phyloP scores from a whole-genome alignment of 768 basidiomycete genomes.

The Paxillus involutus region DNA sequence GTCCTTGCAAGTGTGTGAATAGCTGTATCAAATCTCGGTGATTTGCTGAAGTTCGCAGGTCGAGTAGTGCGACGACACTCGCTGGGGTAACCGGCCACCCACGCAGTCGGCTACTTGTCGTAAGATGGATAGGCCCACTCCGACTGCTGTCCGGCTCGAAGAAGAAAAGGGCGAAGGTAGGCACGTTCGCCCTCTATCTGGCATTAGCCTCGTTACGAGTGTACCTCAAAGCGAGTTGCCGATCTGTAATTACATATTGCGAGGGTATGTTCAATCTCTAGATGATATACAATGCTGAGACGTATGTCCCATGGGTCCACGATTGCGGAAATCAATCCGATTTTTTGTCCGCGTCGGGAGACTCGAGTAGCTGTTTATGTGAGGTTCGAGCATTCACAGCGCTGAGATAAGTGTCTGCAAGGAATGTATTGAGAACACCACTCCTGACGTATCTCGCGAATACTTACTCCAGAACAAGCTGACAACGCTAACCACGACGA shows the following conservation, averaged over 20 bases:
- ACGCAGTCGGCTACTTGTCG: background rate
- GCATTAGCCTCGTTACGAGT: background rate
- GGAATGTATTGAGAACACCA: background rate
- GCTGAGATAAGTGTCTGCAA: conserved; percentile 65
- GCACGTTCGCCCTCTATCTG: background rate
- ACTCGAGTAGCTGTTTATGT: background rate
- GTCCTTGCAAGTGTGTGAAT: background rate
- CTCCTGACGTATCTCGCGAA: background rate
- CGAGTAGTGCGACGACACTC: background rate
- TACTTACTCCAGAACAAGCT: conserved; percentile 81
- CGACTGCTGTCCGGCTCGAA: no score
- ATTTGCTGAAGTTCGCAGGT: background rate
- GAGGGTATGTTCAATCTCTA: conserved; percentile 7
- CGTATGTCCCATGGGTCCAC: background rate
- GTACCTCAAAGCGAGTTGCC: background rate
- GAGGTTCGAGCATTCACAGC: conserved; percentile 43
- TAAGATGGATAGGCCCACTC: no score
- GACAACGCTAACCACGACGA: conserved; percentile 72
- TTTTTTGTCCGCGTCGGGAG: background rate
- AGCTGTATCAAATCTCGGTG: background rate
- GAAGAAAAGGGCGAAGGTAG: no score
- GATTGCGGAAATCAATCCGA: conserved; percentile 1
- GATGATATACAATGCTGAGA: conserved; percentile 6
- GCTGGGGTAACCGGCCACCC: background rate
- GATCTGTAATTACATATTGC: conserved; percentile 10